phyloP scores from a whole-genome alignment of 2,329 filamentous ascomycete genomes.

The Trichoderma gracile region DNA sequence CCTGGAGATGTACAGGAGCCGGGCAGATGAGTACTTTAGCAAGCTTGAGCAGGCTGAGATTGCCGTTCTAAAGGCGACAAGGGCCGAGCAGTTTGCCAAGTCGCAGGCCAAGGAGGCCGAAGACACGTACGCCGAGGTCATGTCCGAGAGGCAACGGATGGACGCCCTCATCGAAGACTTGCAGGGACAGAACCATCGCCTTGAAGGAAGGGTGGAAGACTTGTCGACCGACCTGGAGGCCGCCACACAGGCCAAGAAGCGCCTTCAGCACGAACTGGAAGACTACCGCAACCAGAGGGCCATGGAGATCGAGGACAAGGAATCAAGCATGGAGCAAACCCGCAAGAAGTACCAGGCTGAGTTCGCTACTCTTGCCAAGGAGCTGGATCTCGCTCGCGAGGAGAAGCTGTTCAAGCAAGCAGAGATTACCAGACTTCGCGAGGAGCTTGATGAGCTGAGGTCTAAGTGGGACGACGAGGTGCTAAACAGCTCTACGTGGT shows the following conservation, averaged over 20 bases:
- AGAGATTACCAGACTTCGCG: conserved; percentile 84
- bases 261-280: conserved; percentile 94
- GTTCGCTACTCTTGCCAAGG: conserved; percentile 83
- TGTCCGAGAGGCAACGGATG: conserved; percentile 90
- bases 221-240: conserved; percentile 85
- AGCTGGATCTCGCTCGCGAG: conserved; percentile 90
- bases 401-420: conserved; percentile 82
- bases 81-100: conserved; percentile 93
- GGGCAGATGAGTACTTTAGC: conserved; percentile 94
- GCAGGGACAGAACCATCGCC: conserved; percentile 82
- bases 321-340: conserved; percentile 93
- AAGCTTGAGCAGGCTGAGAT: conserved; percentile 98
- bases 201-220: conserved; percentile 90
- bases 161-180: conserved; percentile 85
- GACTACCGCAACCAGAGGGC: conserved; percentile 94
- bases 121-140: conserved; percentile 83
- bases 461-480: conserved; percentile 99
- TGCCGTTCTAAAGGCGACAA: conserved; percentile 84
- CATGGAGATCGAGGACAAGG: conserved; percentile 96
- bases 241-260: conserved; percentile 84
- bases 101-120: conserved; percentile 87
- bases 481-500: conserved; percentile 95
- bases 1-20: conserved; percentile 83
- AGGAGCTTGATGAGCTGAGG: conserved; percentile 91
- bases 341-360: conserved; percentile 96